Evolutionary conservation across 2,329 filamentous ascomycete species (phyloP).

Genomic region (Colletotrichum costaricense): DNA sequence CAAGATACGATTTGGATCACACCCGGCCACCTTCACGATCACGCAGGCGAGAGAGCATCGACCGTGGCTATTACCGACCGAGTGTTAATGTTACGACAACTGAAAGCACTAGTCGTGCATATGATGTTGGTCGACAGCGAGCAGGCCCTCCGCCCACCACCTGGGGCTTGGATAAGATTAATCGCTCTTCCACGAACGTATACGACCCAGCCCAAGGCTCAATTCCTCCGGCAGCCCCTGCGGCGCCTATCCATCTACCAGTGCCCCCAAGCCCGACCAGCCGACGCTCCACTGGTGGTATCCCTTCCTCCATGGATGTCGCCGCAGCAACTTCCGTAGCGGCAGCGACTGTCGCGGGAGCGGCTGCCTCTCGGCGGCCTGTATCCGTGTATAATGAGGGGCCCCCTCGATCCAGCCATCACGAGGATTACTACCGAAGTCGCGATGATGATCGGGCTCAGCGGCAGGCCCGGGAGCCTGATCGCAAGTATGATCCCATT

Average conservation of each 20-base stretch:
- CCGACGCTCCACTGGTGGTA: slow-evolving; percentile 33
- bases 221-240: slow-evolving; percentile 51
- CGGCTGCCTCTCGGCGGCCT: slow-evolving; percentile 50
- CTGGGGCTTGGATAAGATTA: slow-evolving; percentile 77
- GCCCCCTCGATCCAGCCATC: slow-evolving; percentile 53
- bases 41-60: slow-evolving; percentile 65
- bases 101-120: slow-evolving; percentile 40
- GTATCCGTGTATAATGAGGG: slow-evolving; percentile 66
- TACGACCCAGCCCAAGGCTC: slow-evolving; percentile 64
- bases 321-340: slow-evolving; percentile 23
- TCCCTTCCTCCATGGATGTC: slow-evolving; percentile 23
- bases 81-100: slow-evolving; percentile 52
- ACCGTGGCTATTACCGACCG: slow-evolving; percentile 66
- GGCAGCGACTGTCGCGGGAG: slow-evolving; percentile 39
- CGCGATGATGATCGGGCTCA: slow-evolving; percentile 60
- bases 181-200: slow-evolving; percentile 52
- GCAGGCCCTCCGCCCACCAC: slow-evolving; percentile 75
- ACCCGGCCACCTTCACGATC: slow-evolving; percentile 52
- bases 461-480: slow-evolving; percentile 54
- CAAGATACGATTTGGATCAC: slow-evolving; percentile 70
- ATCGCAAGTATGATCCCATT: slow-evolving; percentile 47
- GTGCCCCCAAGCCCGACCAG: slow-evolving; percentile 49
- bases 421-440: slow-evolving; percentile 61
- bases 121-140: slow-evolving; percentile 45
- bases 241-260: slow-evolving; percentile 45